Percentiles rank a stretch among this genome's conserved stretches.
These are phyloP conservation scores for Trifolium pratense DNA, from an alignment of 306 rosid species.

Conservation along the genomic window DNA sequence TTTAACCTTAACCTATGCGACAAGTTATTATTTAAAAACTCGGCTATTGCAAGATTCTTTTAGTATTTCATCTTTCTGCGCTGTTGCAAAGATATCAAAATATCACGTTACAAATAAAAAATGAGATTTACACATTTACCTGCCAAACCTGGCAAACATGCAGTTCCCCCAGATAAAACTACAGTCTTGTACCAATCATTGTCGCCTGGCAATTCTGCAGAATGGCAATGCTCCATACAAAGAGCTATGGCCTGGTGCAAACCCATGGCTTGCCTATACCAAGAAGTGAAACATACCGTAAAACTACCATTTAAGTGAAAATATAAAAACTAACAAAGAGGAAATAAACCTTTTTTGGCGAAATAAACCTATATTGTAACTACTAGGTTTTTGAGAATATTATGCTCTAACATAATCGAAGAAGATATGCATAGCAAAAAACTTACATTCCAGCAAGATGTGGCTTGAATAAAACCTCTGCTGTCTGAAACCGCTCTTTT, in stretches of 20 bases:
- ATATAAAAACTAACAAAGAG: conserved; percentile 15
- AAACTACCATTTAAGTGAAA: conserved; percentile 15
- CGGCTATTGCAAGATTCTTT: not conserved
- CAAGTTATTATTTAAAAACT: not conserved
- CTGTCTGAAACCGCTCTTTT: conserved; percentile 89
- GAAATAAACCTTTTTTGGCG: not conserved
- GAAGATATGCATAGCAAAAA: not conserved
- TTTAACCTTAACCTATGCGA: not conserved
- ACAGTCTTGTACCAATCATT: conserved; percentile 81
- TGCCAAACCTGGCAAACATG: conserved; percentile 91
- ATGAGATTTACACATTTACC: conserved; percentile 47
- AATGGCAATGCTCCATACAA: conserved; percentile 81
- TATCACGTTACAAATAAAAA: not conserved
- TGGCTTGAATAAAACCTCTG: conserved; percentile 85
- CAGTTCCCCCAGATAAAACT: conserved; percentile 79
- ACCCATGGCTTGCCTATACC: conserved; percentile 74
- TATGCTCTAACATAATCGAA: not conserved
- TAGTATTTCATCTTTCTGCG: not conserved
- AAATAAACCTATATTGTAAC: not conserved
- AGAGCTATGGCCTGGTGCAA: conserved; percentile 90
- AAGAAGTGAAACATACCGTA: conserved; percentile 39
- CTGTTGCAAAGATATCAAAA: conserved; percentile 12
- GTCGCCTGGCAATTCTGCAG: conserved; percentile 66
- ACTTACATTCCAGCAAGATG: conserved; percentile 83
- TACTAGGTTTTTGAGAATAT: too few relatives aligned